Evolutionary conservation across 2,329 filamentous ascomycete species (phyloP), one percentile per base, ranked within the genome.

Genomic region (Fusarium nanum): DNA sequence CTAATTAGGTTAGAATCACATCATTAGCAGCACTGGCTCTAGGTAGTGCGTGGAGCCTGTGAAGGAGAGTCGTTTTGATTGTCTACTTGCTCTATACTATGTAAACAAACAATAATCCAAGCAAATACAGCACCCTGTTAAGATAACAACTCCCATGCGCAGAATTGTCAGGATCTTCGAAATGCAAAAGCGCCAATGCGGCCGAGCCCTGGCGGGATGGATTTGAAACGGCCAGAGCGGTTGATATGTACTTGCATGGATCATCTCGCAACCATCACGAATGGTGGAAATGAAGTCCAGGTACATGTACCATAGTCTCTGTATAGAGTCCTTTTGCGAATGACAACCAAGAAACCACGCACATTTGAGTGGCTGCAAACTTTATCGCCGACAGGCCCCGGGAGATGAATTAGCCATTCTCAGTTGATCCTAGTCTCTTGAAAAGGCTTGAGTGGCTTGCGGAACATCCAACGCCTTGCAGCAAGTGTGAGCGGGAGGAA

Each of bases 201-300:
- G 45, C 32, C 40, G 42, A 60, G 34, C 16, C 14, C n/a, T 32
- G 50, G 45, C 30, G 20, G 40, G 41, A 55, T 46, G 32, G 55
- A 46, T 53, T 58, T 58, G 46, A 53, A 56, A 59, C 32, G 40
- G 32, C 40, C 44, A 47, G 45, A 60, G 41, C 37, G 27, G 27
- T 41, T 13, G 30, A 49, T 27, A 27, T 53, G 37, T n/a, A 28
- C 13, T 53, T 42, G 14, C 52, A 64, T 60, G 64, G 58, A 40
- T 60, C 52, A 66, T 75, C 62, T 58, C 44, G 55, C 63, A 44
- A 60, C 63, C 53, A 50, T 54, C 47, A 64, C 57, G 27, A 57
- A 47, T 64, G 56, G 69, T 75, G 73, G 73, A 75, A 75, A 75
- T 75, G 74, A 72, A 75, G 18, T 8, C 49, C 37, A 54, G 60